Evolutionary conservation across 179 eudicot genomes (phyloP), one percentile per base, ranked within the genome.

Genomic region (Camellia oleifera): DNA sequence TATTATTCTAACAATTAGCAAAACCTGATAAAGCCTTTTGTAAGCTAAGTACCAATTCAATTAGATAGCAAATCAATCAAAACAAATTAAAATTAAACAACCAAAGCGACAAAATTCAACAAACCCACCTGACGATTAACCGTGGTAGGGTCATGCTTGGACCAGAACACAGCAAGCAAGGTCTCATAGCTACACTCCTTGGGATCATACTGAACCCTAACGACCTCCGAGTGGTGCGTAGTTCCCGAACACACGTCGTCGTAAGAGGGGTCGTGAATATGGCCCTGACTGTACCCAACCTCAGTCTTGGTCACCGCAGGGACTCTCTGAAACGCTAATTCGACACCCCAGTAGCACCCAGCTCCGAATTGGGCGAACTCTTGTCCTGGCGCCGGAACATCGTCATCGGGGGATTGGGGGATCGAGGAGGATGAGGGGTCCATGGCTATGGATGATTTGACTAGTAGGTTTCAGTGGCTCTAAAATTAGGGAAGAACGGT

Each of bases 291-390:
- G 75, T 91, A 90, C 8, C 93, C 90, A 0, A 88, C 93, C 72
- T 91, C 93, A 0, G 93, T 87, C 70, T 85, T 90, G 23, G 89
- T 84, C 14, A 91, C 93, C 56, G 93, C 93, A 0, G 93, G 88
- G 14, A 91, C 89, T 69, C 95, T 83, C 87, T 91, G 93, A 44
- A 81, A 91, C 11, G 90, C 90, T 70, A 91, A 81, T 78, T 91
- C 95, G 1, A 86, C 92, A 0, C 95, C 93, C 95, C 93, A 90
- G 76, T 90, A 90, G 60, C 93, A 90, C 2, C 93, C 95, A 0
- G 88, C 93, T 8, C 90, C 93, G 75, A 91, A 90, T 67, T 90
- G 89, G 1, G 89, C 86, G 85, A 91, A 87, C 70, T 69, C 74
- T 20, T 89, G 90, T 54, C 87, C 87, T 1, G 92, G 83, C 1